A percentile compares a stretch with the other conserved stretches of the same genome.
These are phyloP conservation scores for Plenodomus lindquistii DNA, from an alignment of 2,329 filamentous ascomycete genomes.

Conservation along the genomic window DNA sequence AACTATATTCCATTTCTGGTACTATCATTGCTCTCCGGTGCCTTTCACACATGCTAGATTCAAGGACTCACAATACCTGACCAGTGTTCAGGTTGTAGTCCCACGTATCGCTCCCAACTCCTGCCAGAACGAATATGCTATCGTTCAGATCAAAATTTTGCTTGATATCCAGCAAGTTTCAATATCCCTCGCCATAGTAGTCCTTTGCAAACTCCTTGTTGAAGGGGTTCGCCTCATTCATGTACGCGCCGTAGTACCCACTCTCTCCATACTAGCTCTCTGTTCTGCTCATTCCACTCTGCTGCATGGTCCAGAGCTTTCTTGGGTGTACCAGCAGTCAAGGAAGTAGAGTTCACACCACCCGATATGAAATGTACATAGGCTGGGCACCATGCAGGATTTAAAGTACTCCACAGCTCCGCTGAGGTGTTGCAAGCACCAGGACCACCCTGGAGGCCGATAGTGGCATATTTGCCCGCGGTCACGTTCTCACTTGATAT, in stretches of 20 bases:
- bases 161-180: conserved; percentile 10
- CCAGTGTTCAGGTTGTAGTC: conserved; percentile 26
- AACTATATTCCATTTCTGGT: too few species aligned
- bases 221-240: conserved; percentile 22
- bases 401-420: conserved; percentile 29
- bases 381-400: conserved; percentile 40
- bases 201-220: conserved; percentile 13
- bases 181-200: conserved; percentile 15
- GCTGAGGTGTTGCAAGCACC: conserved; percentile 25
- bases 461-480: conserved; percentile 21
- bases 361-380: conserved; percentile 38
- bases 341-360: conserved; percentile 14
- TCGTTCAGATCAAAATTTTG: conserved; percentile 15
- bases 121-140: conserved; percentile 24
- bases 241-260: conserved; percentile 21
- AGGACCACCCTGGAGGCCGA: conserved; percentile 35
- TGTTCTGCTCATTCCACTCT: conserved; percentile 15
- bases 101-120: conserved; percentile 26
- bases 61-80: too few species aligned
- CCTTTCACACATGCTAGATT: too few species aligned
- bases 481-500: conserved; percentile 21
- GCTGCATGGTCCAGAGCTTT: not conserved
- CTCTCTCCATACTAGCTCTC: conserved; percentile 22
- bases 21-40: too few species aligned
- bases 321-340: not conserved